Percentiles rank a stretch among this genome's conserved stretches.
Conservation (phyloP, 805 yeast species). For the Wickerhamomyces queroliae region DNA sequence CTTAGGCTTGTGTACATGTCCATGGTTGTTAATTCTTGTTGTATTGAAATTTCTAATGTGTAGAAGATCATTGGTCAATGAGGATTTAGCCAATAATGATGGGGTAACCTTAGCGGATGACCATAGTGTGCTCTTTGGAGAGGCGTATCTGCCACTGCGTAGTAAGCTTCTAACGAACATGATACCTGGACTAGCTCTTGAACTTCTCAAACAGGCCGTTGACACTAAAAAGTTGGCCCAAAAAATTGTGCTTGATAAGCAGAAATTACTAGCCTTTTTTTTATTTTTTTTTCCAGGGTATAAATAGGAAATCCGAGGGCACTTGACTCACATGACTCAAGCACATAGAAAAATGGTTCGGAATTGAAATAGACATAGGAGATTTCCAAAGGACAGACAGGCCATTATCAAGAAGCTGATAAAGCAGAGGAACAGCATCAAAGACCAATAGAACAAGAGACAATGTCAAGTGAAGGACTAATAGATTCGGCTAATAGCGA, state of each 20-base stretch:
- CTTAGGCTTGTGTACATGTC: constrained; percentile 84
- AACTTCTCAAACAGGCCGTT: too few relatives aligned
- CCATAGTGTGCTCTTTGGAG: not conserved
- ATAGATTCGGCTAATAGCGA: constrained; percentile 19
- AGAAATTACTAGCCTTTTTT: not conserved
- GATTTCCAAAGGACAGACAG: not conserved
- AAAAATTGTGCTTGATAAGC: constrained; percentile 1
- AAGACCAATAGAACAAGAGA: not conserved
- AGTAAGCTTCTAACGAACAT: not conserved
- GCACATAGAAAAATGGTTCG: too few relatives aligned
- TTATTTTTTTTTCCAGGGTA: not conserved
- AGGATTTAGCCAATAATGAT: not conserved
- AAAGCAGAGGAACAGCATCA: not conserved
- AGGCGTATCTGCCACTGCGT: not conserved
- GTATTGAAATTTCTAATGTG: constrained; percentile 25
- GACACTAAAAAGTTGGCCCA: too few relatives aligned
- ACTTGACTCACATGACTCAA: not conserved
- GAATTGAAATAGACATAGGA: too few relatives aligned
- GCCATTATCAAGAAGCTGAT: not conserved
- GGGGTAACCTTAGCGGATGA: not conserved
- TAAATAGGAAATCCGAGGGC: not conserved
- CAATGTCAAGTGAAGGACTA: constrained; percentile 20
- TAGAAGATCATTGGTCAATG: constrained; percentile 11
- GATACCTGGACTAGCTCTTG: not conserved
- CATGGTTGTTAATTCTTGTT: constrained; percentile 42